phyloP scores from a whole-genome alignment of 1,284 basidiomycete species.

The Cerrena zonata region DNA sequence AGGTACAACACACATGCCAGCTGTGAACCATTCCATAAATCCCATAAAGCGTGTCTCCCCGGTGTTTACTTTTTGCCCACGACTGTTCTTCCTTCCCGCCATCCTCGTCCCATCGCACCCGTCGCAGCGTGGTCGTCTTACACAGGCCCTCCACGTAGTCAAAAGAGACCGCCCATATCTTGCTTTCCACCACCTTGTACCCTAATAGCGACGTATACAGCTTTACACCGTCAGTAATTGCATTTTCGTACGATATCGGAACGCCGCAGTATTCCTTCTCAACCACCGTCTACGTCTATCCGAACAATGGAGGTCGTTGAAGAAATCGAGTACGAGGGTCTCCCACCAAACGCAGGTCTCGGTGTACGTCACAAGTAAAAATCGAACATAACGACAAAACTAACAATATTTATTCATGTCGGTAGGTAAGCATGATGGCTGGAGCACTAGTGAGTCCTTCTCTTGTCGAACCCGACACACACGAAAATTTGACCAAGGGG shows the following conservation, averaged over 20 bases:
- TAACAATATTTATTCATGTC: no score
- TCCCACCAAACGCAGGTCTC: conserved; percentile 71
- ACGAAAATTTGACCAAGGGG: no score
- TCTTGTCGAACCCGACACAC: neutral
- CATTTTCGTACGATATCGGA: no score
- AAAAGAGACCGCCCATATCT: neutral
- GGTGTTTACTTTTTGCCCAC: neutral
- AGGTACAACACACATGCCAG: no score
- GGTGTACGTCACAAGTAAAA: conserved; percentile 58
- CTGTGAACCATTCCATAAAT: neutral
- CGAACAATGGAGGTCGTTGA: conserved; percentile 25
- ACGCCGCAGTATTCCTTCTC: neutral
- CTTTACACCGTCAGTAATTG: no score
- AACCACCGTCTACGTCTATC: neutral
- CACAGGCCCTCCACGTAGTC: neutral
- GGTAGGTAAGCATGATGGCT: conserved; percentile 91
- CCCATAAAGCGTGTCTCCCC: neutral
- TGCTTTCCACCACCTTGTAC: no score
- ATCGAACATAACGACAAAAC: no score
- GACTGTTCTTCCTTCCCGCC: neutral
- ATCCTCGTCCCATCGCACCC: conserved; percentile 1
- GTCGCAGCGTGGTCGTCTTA: neutral
- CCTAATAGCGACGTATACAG: no score
- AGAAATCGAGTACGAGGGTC: conserved; percentile 72
- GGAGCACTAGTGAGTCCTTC: conserved; percentile 77